Evolutionary conservation across 2,329 filamentous ascomycete genomes (phyloP).

Genomic region (Tolypocladium tropicale): DNA sequence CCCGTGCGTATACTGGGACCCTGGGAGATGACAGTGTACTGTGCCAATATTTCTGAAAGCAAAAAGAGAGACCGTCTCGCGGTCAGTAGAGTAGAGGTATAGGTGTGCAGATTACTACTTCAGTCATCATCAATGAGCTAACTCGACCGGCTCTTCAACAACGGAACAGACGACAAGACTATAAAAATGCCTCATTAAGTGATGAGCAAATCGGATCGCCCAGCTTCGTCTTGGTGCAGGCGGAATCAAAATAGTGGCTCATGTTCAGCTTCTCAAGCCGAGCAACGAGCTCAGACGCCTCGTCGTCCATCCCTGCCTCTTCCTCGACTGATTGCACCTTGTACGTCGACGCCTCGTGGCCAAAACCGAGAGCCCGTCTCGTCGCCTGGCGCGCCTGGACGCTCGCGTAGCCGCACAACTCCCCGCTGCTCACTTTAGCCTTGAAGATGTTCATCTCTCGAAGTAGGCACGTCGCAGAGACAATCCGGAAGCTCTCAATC

Average conservation of each 20-base stretch:
- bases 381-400: conserved; percentile 1
- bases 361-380: not conserved
- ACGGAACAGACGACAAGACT: no score
- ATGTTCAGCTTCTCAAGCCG: not conserved
- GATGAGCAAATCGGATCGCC: no score
- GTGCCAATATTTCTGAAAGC: no score
- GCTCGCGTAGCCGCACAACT: conserved; percentile 12
- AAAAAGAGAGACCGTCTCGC: no score
- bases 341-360: not conserved
- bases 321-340: not conserved
- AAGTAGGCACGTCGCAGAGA: conserved; percentile 25
- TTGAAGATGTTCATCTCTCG: conserved; percentile 14
- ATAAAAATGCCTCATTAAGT: no score
- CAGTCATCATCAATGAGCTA: no score
- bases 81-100: no score
- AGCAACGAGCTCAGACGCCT: not conserved
- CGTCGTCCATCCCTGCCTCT: not conserved
- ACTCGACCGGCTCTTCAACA: no score
- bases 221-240: not conserved
- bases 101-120: no score
- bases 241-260: not conserved
- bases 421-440: conserved; percentile 5
- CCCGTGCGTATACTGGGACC: no score
- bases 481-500: conserved; percentile 25
- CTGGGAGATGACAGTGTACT: no score